phyloP scores from a whole-genome alignment of 192 early-diverging fungal species.

The Powellomyces hirtus region DNA sequence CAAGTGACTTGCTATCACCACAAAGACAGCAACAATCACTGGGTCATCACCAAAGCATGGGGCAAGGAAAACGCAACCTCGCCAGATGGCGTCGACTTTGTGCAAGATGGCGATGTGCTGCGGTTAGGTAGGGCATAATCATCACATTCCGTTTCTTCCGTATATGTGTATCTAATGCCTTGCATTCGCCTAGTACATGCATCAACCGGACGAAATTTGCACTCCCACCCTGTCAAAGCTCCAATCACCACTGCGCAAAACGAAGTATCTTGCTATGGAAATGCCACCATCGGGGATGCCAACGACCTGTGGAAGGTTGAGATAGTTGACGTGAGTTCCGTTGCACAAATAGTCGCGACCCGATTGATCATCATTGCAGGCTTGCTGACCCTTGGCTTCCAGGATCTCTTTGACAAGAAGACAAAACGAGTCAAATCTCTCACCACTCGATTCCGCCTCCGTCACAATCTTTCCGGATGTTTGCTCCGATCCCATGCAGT shows the following conservation, averaged over 20 bases:
- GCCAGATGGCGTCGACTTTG: conserved; percentile 45
- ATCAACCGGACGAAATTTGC: conserved; percentile 72
- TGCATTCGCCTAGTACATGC: conserved; percentile 52
- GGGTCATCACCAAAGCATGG: conserved; percentile 70
- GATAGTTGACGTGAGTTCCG: conserved; percentile 59
- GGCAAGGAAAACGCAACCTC: conserved; percentile 36
- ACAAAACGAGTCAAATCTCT: conserved; percentile 63
- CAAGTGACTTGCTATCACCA: conserved; percentile 94
- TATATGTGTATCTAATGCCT: background rate
- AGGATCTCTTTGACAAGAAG: conserved; percentile 43
- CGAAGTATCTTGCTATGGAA: conserved; percentile 93
- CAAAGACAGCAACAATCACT: conserved; percentile 92
- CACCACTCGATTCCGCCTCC: conserved; percentile 77
- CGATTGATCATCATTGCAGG: too few species aligned
- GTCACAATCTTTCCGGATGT: conserved; percentile 71
- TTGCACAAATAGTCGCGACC: too few species aligned
- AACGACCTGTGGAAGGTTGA: conserved; percentile 94
- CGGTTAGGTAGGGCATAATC: conserved; percentile 64
- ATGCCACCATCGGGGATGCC: conserved; percentile 63
- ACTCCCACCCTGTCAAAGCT: conserved; percentile 77
- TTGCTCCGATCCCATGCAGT: conserved; percentile 70
- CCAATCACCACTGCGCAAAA: conserved; percentile 71
- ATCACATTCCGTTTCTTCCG: background rate
- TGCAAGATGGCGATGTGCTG: conserved; percentile 77
- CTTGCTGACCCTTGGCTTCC: background rate